Evolutionary conservation across 1,284 basidiomycete species (phyloP), one percentile per base, ranked within the genome.

Genomic region (Volvariella surrecta): DNA sequence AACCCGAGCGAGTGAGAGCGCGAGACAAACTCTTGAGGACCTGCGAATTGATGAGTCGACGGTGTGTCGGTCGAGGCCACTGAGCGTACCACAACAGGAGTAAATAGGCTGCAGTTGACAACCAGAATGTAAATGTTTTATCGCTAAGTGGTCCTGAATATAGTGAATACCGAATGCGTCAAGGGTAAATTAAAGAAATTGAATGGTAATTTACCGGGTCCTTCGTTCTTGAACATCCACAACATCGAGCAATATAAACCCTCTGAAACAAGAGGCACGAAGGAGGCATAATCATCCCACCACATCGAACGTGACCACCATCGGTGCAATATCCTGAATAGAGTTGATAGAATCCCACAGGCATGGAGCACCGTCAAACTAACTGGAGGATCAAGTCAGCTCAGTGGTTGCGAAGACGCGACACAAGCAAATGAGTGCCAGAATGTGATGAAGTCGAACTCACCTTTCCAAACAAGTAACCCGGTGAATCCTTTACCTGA

Each of bases 1-100:
- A 31, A 48, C 40, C 32, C 47, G 39, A n/a, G 47, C 45, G 18
- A 48, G 43, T 2, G 47, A 45, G 20, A 48, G 45, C 11, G 47
- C 47, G 17, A 48, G 41, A 28, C 47, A 46, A 16, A 46, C 40
- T 6, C 47, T 35, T 28, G 45, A 43, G 22, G 38, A 31, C 47
- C 47, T 48, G 31, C 8, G 35, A 4, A 18, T 35, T 19, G 18
- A 15, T 19, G 18, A 15, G 6, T 16, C n/a, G 7, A 19, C 4
- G 13, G 4, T 16, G 6, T 35, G 34, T 6, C 15, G 15, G 9
- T 9, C 30, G 15, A 15, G 30, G 30, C 9, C 15, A 31, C 9
- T 35, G 34, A n/a, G 18, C 34, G 13, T 19, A 35, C 34, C 34
- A 35, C n/a, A 35, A n/a, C 13, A 7, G 13, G 13, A 35, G 18